Evolutionary conservation across 2,329 filamentous ascomycete genomes (phyloP).

Genomic region (Xylaria multiplex): DNA sequence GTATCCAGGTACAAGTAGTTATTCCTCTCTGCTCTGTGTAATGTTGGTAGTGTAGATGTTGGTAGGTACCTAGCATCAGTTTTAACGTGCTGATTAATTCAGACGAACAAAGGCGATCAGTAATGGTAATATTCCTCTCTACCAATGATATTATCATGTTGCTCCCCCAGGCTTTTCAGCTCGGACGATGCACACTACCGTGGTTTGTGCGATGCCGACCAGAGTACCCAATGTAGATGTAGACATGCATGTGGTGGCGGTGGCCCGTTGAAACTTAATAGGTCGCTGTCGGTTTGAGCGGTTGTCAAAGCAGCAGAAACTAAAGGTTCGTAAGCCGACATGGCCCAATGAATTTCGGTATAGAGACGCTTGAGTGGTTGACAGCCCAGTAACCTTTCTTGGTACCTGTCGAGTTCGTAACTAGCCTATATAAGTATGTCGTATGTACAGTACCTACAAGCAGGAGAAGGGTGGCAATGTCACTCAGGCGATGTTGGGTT

Average conservation of each 20-base stretch:
- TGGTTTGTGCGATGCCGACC: not conserved
- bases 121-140: not conserved
- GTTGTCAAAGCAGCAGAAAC: slow-evolving; percentile 18
- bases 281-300: not conserved
- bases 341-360: slow-evolving; percentile 20
- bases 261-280: not conserved
- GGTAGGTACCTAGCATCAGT: no score
- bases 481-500: slow-evolving; percentile 14
- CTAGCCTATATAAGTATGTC: not conserved
- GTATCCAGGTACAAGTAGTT: no score
- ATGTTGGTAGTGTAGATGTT: no score
- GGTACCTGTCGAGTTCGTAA: not conserved
- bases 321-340: slow-evolving; percentile 13
- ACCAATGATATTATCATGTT: not conserved
- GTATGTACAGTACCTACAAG: not conserved
- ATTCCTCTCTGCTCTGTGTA: no score
- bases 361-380: not conserved
- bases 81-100: not conserved
- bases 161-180: slow-evolving; percentile 12
- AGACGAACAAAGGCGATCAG: not conserved
- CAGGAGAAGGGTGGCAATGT: slow-evolving; percentile 24
- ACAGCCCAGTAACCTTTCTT: slow-evolving; percentile 6
- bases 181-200: slow-evolving; percentile 18
- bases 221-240: not conserved
- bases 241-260: slow-evolving; percentile 10